Base-by-base conservation (phyloP, 176 grass and related monocot species). In the Miscanthus lutarioriparius region DNA sequence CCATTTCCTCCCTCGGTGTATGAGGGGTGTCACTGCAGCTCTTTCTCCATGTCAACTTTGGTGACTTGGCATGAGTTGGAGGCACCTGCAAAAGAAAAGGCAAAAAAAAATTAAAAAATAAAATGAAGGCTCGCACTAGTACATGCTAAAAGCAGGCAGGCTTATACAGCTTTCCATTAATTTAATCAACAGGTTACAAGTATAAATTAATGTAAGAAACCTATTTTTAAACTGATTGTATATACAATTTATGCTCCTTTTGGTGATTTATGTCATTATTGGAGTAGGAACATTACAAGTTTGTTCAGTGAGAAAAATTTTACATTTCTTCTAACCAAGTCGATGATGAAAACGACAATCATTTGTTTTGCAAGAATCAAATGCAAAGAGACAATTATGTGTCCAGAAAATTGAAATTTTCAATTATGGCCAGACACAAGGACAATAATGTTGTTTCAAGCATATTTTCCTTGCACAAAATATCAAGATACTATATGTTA, bases 61-160 rank as follows among this genome's bases (percentile, higher is more conserved):
- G 92, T 59, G 92, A 97, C 89, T 87, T 91, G 37, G 95, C 95
- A 77, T 89, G 92, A 39, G 95, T 97, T 75, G 90, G 87, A 62
- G 92, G 92, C 49, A 91, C 92, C 95, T 97, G 73, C 20, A 87
- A 76, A 32, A 82, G 38, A 78, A 66, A 79, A 12, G 40, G 10
- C 38, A 76, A 76, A 49, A 49, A 72, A 43, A 16, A n/a, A n/a
- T n/a, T 30, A 30, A 30, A 30, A 30, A 30, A 30, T 30, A 30
- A 4, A 58, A 58, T 65, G 76, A 85, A 76, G 13, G 23, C 15
- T 17, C 25, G 13, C 27, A 71, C 35, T 71, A 87, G 49, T 30
- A 35, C 20, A 80, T 62, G 33, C 28, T 17, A 10, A 79, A 71
- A 47, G 70, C n/a, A 80, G 44, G 40, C 13, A 64, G 26, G 20